A percentile compares a stretch with the other conserved stretches of the same genome.
Conservation (phyloP, 345 rosid genomes). For the Chamaenerion angustifolium region DNA sequence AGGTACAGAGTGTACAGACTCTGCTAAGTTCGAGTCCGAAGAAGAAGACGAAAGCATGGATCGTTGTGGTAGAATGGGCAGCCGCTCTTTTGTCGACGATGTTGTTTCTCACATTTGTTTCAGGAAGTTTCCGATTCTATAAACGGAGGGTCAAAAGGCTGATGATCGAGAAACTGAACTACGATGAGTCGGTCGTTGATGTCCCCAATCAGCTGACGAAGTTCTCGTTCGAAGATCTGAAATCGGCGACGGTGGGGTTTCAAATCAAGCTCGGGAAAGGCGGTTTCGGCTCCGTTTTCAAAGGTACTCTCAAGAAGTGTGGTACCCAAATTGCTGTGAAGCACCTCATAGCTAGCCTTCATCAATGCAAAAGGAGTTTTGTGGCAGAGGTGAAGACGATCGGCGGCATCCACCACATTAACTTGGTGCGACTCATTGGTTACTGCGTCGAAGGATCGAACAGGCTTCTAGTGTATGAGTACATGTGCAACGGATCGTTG, state of each 20-base stretch:
- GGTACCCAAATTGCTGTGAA: conserved; percentile 16
- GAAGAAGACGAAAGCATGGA: no score
- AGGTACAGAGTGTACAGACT: no score
- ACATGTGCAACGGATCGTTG: conserved; percentile 14
- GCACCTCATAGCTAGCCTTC: conserved; percentile 6
- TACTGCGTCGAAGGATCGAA: conserved; percentile 15
- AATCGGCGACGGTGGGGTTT: conserved; percentile 13
- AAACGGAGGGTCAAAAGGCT: neutral
- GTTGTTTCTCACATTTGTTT: no score
- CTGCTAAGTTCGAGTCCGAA: no score
- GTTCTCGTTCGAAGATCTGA: conserved; percentile 5
- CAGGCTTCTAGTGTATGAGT: conserved; percentile 15
- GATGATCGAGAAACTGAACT: neutral
- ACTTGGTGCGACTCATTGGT: conserved; percentile 15
- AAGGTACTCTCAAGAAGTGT: conserved; percentile 7
- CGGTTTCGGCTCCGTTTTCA: conserved; percentile 18
- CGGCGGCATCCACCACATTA: conserved; percentile 17
- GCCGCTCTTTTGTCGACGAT: no score
- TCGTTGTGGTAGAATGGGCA: no score
- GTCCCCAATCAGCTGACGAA: neutral
- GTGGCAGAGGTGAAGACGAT: conserved; percentile 18
- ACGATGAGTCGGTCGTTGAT: neutral
- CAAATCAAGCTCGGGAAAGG: conserved; percentile 11
- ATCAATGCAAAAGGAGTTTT: conserved; percentile 10
- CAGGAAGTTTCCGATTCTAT: neutral